phyloP scores from a whole-genome alignment of 139 green algal species.

The Zygnema cylindricum region DNA sequence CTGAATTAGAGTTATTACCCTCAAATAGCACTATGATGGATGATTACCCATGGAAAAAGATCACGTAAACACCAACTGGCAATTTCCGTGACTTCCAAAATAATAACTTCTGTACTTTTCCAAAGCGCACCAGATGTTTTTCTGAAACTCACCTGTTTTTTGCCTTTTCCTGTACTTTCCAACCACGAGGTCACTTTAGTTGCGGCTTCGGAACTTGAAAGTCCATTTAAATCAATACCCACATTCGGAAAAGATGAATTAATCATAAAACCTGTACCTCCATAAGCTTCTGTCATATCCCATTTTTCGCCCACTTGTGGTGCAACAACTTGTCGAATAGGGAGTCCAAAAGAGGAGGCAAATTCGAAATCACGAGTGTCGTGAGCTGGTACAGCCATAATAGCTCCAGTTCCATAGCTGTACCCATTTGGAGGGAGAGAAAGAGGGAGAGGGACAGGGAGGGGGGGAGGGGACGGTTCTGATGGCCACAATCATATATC shows the following conservation, averaged over 20 bases:
- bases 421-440: conserved; percentile 8
- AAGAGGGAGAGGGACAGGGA: conserved; percentile 30
- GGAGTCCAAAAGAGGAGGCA: conserved; percentile 79
- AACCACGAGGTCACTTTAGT: conserved; percentile 70
- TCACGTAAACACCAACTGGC: too few species aligned
- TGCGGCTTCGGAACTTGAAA: conserved; percentile 66
- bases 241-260: conserved; percentile 43
- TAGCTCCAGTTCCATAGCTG: conserved; percentile 89
- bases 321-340: conserved; percentile 75
- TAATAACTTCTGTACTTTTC: too few species aligned
- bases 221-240: conserved; percentile 80
- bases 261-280: conserved; percentile 64
- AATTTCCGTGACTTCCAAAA: too few species aligned
- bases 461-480: neutral
- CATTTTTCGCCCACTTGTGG: conserved; percentile 4
- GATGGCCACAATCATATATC: neutral
- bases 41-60: too few species aligned
- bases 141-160: conserved; percentile 45
- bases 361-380: conserved; percentile 93
- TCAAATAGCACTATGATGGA: too few species aligned
- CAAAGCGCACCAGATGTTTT: too few species aligned
- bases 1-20: too few species aligned
- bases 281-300: conserved; percentile 72
- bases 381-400: conserved; percentile 98
- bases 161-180: conserved; percentile 61